Base-by-base conservation (phyloP, 257 asterid species). In the Plantago major region DNA sequence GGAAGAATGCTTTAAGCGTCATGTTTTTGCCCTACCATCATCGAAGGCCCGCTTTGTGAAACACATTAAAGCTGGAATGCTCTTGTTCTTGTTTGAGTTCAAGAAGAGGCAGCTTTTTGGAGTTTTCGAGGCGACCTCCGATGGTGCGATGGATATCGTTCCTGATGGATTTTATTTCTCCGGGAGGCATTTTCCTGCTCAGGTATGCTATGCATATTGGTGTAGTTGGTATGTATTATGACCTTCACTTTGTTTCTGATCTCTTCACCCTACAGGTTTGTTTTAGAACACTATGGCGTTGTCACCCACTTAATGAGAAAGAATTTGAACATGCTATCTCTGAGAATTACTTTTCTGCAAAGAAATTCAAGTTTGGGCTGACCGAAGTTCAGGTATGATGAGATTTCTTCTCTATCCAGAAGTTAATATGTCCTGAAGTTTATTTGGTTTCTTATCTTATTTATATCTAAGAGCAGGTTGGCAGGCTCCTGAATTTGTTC, bases 31-130 rank as follows among this genome's bases (percentile, higher is more conserved):
- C 58, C 81, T 87, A 63, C 95, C 96, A 46, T 69, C 65, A 14
- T 69, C 87, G 60, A 46, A 13, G 53, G 73, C 82, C 55, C 64
- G 57, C 54, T 90, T 90, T 77, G 95, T 87, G 65, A 74, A 69
- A 51, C 74, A 73, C 49, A 67, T 87, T 53, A 90, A 82, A 80
- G 71, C 67, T 54, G 97, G 97, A 72, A 87, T 87, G 96, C 74
- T 80, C 69, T 78, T 87, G 63, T 90, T 90, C 83, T 79, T 90
- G 59, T 87, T 90, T 74, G 95, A 90, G 46, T 78, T 47, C 64
- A 82, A 81, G 69, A 83, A 53, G 66, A 74, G 97, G 65, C 78
- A 82, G 55, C 84, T 90, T 7, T 87, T 71, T 74, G 97, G 97
- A 67, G 97, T 90, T 59, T 90, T 66, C 78, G 80, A 50, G 80